Evolutionary conservation across 139 green algal species (phyloP).

Genomic region (Closterium sp.): DNA sequence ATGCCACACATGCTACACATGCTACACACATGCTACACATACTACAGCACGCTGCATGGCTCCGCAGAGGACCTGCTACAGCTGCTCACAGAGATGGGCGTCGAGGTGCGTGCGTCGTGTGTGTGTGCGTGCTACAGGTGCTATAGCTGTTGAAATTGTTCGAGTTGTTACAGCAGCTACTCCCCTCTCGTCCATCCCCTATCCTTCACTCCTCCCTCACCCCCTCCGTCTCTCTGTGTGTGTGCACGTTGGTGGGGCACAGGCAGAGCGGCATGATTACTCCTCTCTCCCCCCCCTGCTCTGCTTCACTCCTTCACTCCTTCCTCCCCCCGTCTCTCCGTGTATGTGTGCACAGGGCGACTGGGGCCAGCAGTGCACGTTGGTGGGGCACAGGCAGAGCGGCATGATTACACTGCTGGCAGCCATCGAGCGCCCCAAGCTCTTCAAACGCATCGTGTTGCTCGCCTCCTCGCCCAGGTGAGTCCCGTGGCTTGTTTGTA

Average conservation of each 20-base stretch:
- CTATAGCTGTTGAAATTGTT: too few relatives aligned
- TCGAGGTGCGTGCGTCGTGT: constrained; percentile 9
- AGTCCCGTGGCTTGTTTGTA: not conserved
- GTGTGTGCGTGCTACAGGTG: too few relatives aligned
- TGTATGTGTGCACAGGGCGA: not conserved
- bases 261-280: constrained; percentile 27
- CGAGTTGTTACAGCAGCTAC: too few relatives aligned
- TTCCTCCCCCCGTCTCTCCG: not conserved
- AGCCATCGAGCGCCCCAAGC: constrained; percentile 22
- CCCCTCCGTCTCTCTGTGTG: not conserved
- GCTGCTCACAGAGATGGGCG: constrained; percentile 17
- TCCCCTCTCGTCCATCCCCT: not conserved
- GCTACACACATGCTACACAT: too few relatives aligned
- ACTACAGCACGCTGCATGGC: too few relatives aligned
- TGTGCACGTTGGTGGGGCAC: constrained; percentile 30
- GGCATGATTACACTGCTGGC: constrained; percentile 43
- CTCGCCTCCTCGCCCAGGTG: constrained; percentile 18
- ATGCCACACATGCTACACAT: too few relatives aligned
- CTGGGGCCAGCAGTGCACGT: constrained; percentile 22
- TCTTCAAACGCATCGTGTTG: constrained; percentile 35
- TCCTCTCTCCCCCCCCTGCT: not conserved
- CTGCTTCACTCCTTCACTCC: too few relatives aligned
- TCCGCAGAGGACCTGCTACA: too few relatives aligned
- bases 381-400: constrained; percentile 29
- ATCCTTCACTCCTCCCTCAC: not conserved